Conservation (phyloP, 371 early-diverging fungal species). For the Mucor mucedo region DNA sequence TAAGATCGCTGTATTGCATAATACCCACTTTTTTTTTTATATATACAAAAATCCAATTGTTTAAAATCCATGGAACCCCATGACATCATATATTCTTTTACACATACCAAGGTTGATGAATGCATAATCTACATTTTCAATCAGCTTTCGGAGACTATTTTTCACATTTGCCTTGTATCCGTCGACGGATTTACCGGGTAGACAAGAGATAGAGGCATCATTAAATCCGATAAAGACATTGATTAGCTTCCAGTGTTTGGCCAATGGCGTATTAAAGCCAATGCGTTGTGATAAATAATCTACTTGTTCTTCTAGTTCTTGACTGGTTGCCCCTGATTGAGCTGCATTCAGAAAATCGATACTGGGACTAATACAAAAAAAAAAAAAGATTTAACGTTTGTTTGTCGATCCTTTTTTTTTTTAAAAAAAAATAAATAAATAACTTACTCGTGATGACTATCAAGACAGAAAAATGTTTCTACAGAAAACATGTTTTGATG, state of each 20-base stretch:
- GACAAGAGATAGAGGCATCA: slow-evolving; percentile 36
- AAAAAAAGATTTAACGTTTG: background rate
- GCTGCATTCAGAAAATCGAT: slow-evolving; percentile 49
- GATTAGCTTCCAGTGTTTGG: slow-evolving; percentile 40
- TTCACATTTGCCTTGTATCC: slow-evolving; percentile 14
- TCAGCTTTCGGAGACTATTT: slow-evolving; percentile 1
- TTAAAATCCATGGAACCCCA: too few species aligned
- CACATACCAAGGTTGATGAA: slow-evolving; percentile 31
- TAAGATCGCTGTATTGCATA: slow-evolving; percentile 25
- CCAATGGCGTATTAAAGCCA: slow-evolving; percentile 23
- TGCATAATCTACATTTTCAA: slow-evolving; percentile 17
- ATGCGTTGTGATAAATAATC: slow-evolving; percentile 36
- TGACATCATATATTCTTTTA: slow-evolving; percentile 1
- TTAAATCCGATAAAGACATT: slow-evolving; percentile 42
- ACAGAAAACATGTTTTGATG: background rate
- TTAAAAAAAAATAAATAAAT: background rate
- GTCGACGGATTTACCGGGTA: slow-evolving; percentile 18
- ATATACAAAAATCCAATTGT: background rate
- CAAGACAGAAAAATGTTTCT: slow-evolving; percentile 42
- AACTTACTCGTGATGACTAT: slow-evolving; percentile 27
- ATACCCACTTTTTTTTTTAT: slow-evolving; percentile 7
- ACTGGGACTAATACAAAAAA: slow-evolving; percentile 16
- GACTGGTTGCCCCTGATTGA: slow-evolving; percentile 39
- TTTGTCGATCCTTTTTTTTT: background rate
- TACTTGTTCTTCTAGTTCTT: slow-evolving; percentile 32